These are phyloP conservation scores for Suillus alpinus DNA, from an alignment of 768 basidiomycete species.

Conservation along the genomic window DNA sequence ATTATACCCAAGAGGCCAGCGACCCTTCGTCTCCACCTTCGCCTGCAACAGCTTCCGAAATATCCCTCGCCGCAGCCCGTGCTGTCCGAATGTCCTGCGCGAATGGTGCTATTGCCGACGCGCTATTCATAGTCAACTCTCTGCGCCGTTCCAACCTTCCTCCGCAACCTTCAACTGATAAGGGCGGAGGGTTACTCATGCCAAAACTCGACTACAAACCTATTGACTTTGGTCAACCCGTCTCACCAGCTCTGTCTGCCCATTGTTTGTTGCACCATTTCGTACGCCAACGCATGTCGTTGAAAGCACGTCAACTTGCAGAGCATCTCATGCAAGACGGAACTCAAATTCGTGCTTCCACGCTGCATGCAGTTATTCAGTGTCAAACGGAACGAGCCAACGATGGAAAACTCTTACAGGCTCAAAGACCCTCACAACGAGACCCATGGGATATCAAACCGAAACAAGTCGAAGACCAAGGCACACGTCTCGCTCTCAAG, in stretches of 20 bases:
- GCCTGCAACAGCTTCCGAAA: background rate
- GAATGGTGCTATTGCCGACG: slow-evolving; percentile 45
- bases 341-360: slow-evolving; percentile 45
- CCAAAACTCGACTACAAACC: slow-evolving; percentile 35
- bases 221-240: slow-evolving; percentile 45
- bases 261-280: slow-evolving; percentile 67
- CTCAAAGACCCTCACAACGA: slow-evolving; percentile 13
- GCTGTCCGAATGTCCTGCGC: slow-evolving; percentile 48
- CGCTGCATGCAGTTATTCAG: slow-evolving; percentile 46
- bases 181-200: slow-evolving; percentile 21
- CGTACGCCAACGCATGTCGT: slow-evolving; percentile 46
- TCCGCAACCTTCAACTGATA: background rate
- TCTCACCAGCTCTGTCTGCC: slow-evolving; percentile 59
- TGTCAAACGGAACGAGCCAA: slow-evolving; percentile 12
- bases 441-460: slow-evolving; percentile 29
- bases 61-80: slow-evolving; percentile 40
- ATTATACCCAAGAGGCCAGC: background rate
- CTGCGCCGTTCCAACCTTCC: slow-evolving; percentile 39
- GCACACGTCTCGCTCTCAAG: slow-evolving; percentile 49
- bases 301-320: slow-evolving; percentile 49
- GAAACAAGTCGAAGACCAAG: slow-evolving; percentile 35
- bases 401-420: slow-evolving; percentile 12
- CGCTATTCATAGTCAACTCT: slow-evolving; percentile 57
- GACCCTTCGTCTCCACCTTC: background rate
- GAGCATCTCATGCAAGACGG: slow-evolving; percentile 53